Evolutionary conservation across 176 grass and related monocot species (phyloP).

Genomic region (Rhynchospora breviuscula): DNA sequence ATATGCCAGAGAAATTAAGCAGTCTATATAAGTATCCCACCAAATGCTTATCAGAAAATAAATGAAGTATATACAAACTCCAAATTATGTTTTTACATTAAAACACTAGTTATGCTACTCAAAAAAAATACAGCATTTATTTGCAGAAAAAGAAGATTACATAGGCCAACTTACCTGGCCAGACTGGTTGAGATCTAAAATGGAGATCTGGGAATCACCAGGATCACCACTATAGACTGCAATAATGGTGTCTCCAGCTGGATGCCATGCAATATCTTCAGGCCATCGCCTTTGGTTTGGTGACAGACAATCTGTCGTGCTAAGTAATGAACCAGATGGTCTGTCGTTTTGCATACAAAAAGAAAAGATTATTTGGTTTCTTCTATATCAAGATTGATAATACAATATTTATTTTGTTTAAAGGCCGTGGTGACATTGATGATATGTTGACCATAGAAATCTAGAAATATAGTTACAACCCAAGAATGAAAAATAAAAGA

Average conservation of each 20-base stretch:
- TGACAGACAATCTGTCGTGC: slow-evolving; percentile 74
- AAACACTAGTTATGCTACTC: neutral
- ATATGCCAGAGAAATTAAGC: neutral
- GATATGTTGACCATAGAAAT: neutral
- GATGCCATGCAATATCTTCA: slow-evolving; percentile 94
- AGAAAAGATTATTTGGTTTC: neutral
- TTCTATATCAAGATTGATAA: neutral
- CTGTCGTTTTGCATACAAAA: slow-evolving; percentile 37
- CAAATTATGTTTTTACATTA: neutral
- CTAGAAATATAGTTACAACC: neutral
- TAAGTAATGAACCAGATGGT: slow-evolving; percentile 52
- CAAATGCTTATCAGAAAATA: neutral
- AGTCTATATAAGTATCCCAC: neutral
- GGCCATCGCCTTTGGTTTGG: slow-evolving; percentile 90
- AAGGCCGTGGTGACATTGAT: neutral
- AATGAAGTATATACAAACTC: neutral
- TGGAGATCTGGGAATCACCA: slow-evolving; percentile 76
- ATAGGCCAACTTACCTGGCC: slow-evolving; percentile 62
- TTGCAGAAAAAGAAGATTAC: slow-evolving; percentile 20
- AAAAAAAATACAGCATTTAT: neutral
- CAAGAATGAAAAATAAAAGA: slow-evolving; percentile 7
- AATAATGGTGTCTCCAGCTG: slow-evolving; percentile 74
- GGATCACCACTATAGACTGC: slow-evolving; percentile 84
- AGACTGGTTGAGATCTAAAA: slow-evolving; percentile 73
- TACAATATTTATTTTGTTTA: neutral